phyloP scores from a whole-genome alignment of 805 yeast genomes.

The Kazachstania africana region DNA sequence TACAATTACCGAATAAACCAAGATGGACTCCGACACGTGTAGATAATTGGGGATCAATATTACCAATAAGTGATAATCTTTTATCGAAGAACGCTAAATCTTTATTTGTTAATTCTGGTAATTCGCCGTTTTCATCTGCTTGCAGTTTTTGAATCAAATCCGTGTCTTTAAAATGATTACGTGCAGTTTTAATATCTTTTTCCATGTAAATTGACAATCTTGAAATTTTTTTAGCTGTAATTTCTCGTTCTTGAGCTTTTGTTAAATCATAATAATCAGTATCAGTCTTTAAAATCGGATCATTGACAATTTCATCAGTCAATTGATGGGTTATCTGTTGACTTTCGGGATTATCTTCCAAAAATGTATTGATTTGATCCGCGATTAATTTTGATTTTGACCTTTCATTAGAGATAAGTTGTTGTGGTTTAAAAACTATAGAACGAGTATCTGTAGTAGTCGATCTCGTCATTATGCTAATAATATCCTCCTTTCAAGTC shows the following conservation, averaged over 20 bases:
- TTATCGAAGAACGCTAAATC: conserved; percentile 35
- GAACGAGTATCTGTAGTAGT: conserved; percentile 12
- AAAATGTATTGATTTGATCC: conserved; percentile 40
- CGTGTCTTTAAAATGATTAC: conserved; percentile 12
- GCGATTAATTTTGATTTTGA: conserved; percentile 30
- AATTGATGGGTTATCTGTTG: conserved; percentile 37
- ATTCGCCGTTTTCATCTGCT: conserved; percentile 4
- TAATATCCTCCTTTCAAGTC: too few relatives aligned
- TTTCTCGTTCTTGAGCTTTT: conserved; percentile 45
- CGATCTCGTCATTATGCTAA: conserved; percentile 22
- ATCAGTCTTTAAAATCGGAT: conserved; percentile 48
- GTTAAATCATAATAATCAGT: conserved; percentile 46
- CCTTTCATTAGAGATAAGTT: conserved; percentile 33
- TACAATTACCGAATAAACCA: conserved; percentile 71
- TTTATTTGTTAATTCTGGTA: conserved; percentile 12
- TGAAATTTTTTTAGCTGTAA: conserved; percentile 49
- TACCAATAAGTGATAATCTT: conserved; percentile 45
- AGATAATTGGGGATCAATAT: conserved; percentile 67
- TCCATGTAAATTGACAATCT: conserved; percentile 53
- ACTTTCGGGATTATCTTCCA: conserved; percentile 39
- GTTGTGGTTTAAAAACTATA: conserved; percentile 19
- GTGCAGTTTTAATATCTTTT: conserved; percentile 23
- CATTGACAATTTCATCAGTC: conserved; percentile 51
- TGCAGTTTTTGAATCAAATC: conserved; percentile 21
- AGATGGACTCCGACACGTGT: conserved; percentile 83